phyloP scores from a whole-genome alignment of 108 stramenopile species.

The Fragilariopsis cylindrus region DNA sequence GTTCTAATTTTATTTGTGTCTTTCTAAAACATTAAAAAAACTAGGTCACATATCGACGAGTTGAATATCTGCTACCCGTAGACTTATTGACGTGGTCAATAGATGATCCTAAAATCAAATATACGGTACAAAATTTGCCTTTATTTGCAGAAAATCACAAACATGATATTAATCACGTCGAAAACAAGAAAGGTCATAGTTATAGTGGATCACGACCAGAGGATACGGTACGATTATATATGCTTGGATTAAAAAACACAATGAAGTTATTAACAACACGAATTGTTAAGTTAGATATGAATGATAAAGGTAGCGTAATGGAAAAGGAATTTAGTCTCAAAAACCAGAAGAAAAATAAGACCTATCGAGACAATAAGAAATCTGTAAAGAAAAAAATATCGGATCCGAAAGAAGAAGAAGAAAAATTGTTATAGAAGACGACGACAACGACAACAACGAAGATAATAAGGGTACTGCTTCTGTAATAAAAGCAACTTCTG shows the following conservation, averaged over 20 bases:
- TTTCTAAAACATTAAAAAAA: not conserved
- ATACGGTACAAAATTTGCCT: constrained; percentile 22
- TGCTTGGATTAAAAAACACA: constrained; percentile 57
- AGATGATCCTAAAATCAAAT: not conserved
- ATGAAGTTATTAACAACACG: constrained; percentile 70
- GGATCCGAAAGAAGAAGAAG: not conserved
- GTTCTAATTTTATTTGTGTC: not conserved
- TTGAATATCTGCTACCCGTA: constrained; percentile 74
- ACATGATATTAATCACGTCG: constrained; percentile 20
- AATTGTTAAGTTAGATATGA: constrained; percentile 48
- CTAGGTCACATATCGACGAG: constrained; percentile 53
- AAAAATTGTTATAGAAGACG: not conserved
- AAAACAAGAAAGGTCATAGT: constrained; percentile 27
- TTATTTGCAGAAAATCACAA: constrained; percentile 31
- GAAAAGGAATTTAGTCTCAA: constrained; percentile 51
- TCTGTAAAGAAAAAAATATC: constrained; percentile 7
- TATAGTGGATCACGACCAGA: not conserved
- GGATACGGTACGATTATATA: constrained; percentile 24
- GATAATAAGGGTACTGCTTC: constrained; percentile 21
- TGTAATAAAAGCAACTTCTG: constrained; percentile 8
- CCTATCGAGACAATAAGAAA: constrained; percentile 2
- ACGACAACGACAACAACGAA: constrained; percentile 15
- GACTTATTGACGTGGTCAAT: constrained; percentile 47
- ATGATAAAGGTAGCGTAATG: constrained; percentile 49
- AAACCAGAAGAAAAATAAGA: constrained; percentile 35